Conservation (phyloP, 352 stramenopile genomes). For the Globisporangium viniferum region DNA sequence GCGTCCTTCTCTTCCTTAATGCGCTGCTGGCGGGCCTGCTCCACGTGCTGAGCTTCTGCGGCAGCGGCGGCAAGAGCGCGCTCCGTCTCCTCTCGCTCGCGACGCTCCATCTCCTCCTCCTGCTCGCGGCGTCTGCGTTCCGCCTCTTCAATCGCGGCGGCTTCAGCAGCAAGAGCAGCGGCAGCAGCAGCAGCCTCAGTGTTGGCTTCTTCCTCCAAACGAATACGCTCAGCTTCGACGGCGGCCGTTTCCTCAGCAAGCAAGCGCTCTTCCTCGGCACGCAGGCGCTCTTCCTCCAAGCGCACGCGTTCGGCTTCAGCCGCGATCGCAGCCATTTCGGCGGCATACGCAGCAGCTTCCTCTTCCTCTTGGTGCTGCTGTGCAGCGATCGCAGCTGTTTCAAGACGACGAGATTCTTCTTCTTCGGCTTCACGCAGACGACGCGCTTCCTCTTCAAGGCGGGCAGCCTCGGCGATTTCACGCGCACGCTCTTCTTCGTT, state of each 20-base stretch:
- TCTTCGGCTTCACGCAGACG: constrained; percentile 9
- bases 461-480: constrained; percentile 6
- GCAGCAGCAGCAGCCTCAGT: constrained; percentile 13
- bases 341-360: constrained; percentile 28
- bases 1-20: constrained; percentile 69
- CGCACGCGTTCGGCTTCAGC: constrained; percentile 30
- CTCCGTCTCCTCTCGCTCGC: constrained; percentile 29
- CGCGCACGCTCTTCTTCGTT: constrained; percentile 8
- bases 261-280: constrained; percentile 17
- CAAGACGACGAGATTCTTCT: background rate
- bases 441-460: constrained; percentile 2
- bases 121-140: constrained; percentile 9
- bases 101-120: constrained; percentile 21
- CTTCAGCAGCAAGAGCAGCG: constrained; percentile 9
- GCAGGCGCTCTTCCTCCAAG: constrained; percentile 23
- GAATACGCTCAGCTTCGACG: constrained; percentile 3
- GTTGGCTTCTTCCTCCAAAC: background rate
- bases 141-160: constrained; percentile 15
- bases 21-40: constrained; percentile 42
- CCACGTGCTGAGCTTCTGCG: constrained; percentile 36
- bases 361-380: constrained; percentile 37
- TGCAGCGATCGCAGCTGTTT: constrained; percentile 19
- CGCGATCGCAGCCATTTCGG: constrained; percentile 12
- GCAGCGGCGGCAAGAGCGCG: constrained; percentile 43
- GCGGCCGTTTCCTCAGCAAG: constrained; percentile 17